Conservation (phyloP, 495 filamentous ascomycete genomes). For the Cairneyella variabilis region DNA sequence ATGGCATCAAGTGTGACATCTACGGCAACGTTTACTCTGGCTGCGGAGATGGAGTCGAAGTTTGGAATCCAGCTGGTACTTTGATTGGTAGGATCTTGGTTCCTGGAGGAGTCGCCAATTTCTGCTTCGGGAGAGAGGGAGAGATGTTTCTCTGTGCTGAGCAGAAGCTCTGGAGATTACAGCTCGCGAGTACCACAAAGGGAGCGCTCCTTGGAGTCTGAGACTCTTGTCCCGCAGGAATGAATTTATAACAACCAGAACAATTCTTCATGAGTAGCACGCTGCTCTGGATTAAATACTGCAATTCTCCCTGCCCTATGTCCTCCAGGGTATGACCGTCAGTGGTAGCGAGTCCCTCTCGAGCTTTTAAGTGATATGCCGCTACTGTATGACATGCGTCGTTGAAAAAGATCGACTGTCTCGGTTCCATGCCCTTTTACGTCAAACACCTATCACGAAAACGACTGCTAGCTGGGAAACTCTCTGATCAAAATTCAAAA, state of each 20-base stretch:
- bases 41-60: slow-evolving; percentile 58
- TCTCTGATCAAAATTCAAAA: too few relatives aligned
- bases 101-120: slow-evolving; percentile 35
- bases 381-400: too few relatives aligned
- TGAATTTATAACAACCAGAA: background rate
- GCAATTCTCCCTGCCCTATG: too few relatives aligned
- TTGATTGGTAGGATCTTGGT: slow-evolving; percentile 50
- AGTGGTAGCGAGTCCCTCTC: too few relatives aligned
- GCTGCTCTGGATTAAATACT: too few relatives aligned
- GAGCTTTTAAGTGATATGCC: too few relatives aligned
- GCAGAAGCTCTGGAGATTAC: slow-evolving; percentile 35
- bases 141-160: slow-evolving; percentile 41
- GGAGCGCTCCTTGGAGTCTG: slow-evolving; percentile 32
- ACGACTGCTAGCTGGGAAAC: too few relatives aligned
- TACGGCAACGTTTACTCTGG: slow-evolving; percentile 58
- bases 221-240: background rate
- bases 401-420: too few relatives aligned
- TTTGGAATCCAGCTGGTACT: slow-evolving; percentile 53
- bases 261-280: background rate
- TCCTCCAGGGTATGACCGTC: too few relatives aligned
- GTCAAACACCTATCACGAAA: too few relatives aligned
- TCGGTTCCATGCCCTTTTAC: too few relatives aligned
- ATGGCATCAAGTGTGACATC: slow-evolving; percentile 58
- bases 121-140: slow-evolving; percentile 40
- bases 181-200: slow-evolving; percentile 29